Evolutionary conservation across 106 monocot genomes (phyloP), one percentile per base, ranked within the genome.

Genomic region (Phalaenopsis equestris): DNA sequence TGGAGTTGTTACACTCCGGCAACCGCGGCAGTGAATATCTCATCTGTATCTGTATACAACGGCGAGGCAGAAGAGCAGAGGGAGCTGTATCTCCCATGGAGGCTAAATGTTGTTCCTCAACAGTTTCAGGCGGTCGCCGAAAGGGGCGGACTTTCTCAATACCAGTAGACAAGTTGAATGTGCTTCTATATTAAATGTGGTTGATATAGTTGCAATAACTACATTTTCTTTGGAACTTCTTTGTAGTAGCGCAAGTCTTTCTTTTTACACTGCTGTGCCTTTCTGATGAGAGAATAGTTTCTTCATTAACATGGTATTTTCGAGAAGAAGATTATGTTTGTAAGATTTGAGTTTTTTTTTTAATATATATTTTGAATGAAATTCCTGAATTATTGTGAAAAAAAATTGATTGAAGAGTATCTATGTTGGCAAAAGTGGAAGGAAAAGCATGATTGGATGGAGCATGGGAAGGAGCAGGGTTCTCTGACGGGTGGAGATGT

Each of bases 81-180:
- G 56, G 72, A 67, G 16, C 57, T 77, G 2, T 91, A 78, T 76
- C 83, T 91, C 77, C 82, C 89, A 1, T 92, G 92, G 92, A 72
- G 84, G 47, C 78, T 92, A 24, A 90, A 90, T 83, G 84, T 86
- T 6, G 79, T 84, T 70, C 86, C 87, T 1, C 41, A 81, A 3
- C 80, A 84, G 67, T 90, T 90, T 61, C 80, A 81, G 15, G 67
- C 86, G 72, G 23, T 74, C 78, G n/a, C 76, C 6, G 86, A 86
- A 55, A 39, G 84, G 11, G 75, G 83, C 52, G 38, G 61, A 19
- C 79, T 91, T 17, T 91, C 81, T 78, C 89, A 87, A 46, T 91
- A 82, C 72, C 85, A 91, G 56, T 92, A 85, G 49, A 61, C 3
- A 61, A 18, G 5, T n/a, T n/a, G 21, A 61, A 61, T 5, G 58